Percentiles rank a stretch among this genome's conserved stretches.
Evolutionary conservation across 2,329 filamentous ascomycete genomes (phyloP).

Genomic region (Lecanosticta acicola): DNA sequence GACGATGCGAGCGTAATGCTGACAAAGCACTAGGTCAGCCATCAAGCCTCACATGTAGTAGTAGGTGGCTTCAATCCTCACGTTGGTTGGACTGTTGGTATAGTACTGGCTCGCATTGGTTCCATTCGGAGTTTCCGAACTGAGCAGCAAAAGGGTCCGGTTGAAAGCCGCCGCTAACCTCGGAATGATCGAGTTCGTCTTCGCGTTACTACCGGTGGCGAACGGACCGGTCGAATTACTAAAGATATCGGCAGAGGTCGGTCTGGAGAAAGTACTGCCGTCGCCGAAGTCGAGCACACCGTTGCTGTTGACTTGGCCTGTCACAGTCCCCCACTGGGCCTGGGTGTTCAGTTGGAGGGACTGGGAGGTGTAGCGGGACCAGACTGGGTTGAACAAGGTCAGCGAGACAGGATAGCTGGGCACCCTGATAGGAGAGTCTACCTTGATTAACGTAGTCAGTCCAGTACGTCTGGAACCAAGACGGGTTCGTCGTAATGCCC

Average conservation of each 20-base stretch:
- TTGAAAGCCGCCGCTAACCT: slow-evolving; percentile 72
- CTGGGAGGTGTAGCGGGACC: slow-evolving; percentile 41
- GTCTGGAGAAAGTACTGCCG: slow-evolving; percentile 49
- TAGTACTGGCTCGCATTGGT: slow-evolving; percentile 28
- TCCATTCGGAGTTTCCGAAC: slow-evolving; percentile 34
- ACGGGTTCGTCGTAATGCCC: slow-evolving; percentile 41
- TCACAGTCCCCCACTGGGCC: slow-evolving; percentile 46
- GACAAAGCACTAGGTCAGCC: slow-evolving; percentile 6
- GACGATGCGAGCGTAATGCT: slow-evolving; percentile 33
- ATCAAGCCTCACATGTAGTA: no score
- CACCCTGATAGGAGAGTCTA: not conserved
- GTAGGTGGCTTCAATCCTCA: no score
- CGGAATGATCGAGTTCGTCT: slow-evolving; percentile 58
- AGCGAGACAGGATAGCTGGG: not conserved
- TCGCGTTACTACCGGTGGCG: slow-evolving; percentile 38
- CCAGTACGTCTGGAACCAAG: slow-evolving; percentile 49
- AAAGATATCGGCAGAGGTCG: slow-evolving; percentile 59
- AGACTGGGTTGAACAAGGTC: slow-evolving; percentile 35
- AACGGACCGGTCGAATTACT: slow-evolving; percentile 61
- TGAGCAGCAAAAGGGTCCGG: slow-evolving; percentile 59
- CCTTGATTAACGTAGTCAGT: slow-evolving; percentile 45
- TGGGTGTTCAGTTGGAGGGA: slow-evolving; percentile 60
- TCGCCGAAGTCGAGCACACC: slow-evolving; percentile 43
- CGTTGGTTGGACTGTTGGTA: slow-evolving; percentile 27
- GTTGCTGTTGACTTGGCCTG: slow-evolving; percentile 37